Evolutionary conservation across 495 filamentous ascomycete species (phyloP).

Genomic region (Podospora pseudocomata): DNA sequence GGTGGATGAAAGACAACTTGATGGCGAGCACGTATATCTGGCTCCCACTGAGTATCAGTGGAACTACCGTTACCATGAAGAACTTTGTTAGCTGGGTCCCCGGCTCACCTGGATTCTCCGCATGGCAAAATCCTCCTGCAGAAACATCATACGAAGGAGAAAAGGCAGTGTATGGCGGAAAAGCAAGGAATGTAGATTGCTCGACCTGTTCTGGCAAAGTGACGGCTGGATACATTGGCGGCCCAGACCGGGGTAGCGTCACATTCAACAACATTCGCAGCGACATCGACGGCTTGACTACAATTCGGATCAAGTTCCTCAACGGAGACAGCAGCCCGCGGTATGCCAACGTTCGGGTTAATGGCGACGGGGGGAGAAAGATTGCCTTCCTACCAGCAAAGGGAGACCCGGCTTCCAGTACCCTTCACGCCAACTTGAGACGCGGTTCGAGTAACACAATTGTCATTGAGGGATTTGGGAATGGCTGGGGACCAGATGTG

Average conservation of each 20-base stretch:
- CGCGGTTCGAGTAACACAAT: conserved; percentile 43
- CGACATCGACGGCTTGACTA: conserved; percentile 45
- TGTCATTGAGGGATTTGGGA: conserved; percentile 45
- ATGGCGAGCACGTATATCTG: conserved; percentile 62
- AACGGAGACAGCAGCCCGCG: conserved; percentile 52
- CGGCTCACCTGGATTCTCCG: conserved; percentile 33
- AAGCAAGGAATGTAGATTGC: conserved; percentile 42
- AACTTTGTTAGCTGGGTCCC: conserved; percentile 55
- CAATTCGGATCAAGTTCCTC: conserved; percentile 50
- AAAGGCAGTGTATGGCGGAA: conserved; percentile 34
- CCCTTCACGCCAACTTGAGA: conserved; percentile 44
- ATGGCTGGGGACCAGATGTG: conserved; percentile 53
- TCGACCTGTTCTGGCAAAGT: conserved; percentile 43
- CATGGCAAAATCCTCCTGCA: conserved; percentile 40
- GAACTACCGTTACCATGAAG: conserved; percentile 49
- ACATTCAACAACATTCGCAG: conserved; percentile 45
- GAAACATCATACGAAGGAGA: conserved; percentile 53
- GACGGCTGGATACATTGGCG: conserved; percentile 54
- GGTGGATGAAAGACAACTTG: conserved; percentile 58
- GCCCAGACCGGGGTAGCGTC: conserved; percentile 44
- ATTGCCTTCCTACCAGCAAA: conserved; percentile 47
- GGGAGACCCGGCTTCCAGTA: conserved; percentile 36
- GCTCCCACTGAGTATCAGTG: conserved; percentile 58
- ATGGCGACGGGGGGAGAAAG: conserved; percentile 46
- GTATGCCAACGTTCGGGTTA: conserved; percentile 55